A percentile compares a stretch with the other conserved stretches of the same genome.
These are phyloP conservation scores for Mycena belliarum DNA, from an alignment of 768 basidiomycete species.

Conservation along the genomic window DNA sequence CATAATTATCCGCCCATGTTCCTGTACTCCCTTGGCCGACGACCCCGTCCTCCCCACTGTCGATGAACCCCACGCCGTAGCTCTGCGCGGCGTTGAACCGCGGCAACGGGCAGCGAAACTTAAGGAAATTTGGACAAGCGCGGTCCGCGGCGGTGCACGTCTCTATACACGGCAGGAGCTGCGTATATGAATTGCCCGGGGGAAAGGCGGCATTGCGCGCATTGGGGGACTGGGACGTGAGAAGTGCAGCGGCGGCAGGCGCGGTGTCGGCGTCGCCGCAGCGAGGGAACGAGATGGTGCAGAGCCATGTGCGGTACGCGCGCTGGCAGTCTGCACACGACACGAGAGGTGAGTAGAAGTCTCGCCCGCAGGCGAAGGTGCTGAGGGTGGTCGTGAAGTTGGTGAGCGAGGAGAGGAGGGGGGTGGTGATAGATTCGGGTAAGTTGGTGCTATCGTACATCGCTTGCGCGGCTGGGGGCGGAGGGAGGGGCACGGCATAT, in stretches of 20 bases:
- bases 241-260: constrained; percentile 29
- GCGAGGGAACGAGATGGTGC: constrained; percentile 70
- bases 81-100: constrained; percentile 64
- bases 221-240: constrained; percentile 23
- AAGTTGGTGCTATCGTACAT: constrained; percentile 54
- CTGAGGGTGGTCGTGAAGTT: constrained; percentile 77
- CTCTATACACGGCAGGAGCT: constrained; percentile 79
- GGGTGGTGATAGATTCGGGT: constrained; percentile 46
- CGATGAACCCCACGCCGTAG: constrained; percentile 78
- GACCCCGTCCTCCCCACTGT: constrained; percentile 49
- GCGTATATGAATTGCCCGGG: constrained; percentile 47
- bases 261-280: constrained; percentile 49
- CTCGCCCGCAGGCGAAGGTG: constrained; percentile 78
- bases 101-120: constrained; percentile 65
- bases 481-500: constrained; percentile 69
- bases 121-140: constrained; percentile 73
- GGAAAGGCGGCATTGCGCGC: constrained; percentile 52
- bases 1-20: constrained; percentile 61
- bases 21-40: constrained; percentile 54
- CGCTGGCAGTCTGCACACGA: constrained; percentile 74
- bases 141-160: constrained; percentile 72
- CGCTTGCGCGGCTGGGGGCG: constrained; percentile 41
- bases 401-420: constrained; percentile 58
- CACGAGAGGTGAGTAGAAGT: constrained; percentile 76
- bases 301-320: constrained; percentile 79